Evolutionary conservation across 352 stramenopile genomes (phyloP).

Genomic region (Globisporangium nagaii): DNA sequence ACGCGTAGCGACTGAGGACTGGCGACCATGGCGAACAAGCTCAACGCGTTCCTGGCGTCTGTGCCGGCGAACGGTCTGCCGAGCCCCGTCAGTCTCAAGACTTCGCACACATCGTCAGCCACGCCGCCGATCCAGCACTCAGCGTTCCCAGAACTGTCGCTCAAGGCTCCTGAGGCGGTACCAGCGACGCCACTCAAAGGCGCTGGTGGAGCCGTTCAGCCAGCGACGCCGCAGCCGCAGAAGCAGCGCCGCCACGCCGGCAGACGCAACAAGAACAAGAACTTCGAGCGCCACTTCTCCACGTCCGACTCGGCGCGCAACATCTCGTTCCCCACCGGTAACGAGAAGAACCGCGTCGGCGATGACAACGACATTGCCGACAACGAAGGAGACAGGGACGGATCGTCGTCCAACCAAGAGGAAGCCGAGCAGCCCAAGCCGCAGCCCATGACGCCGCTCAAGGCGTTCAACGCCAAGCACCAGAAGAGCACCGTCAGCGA

Average conservation of each 20-base stretch:
- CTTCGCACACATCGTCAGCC: not conserved
- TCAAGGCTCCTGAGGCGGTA: slow-evolving; percentile 4
- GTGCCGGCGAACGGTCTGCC: slow-evolving; percentile 54
- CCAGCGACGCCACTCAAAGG: not conserved
- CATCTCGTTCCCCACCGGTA: slow-evolving; percentile 13
- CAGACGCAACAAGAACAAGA: slow-evolving; percentile 14
- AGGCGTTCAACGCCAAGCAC: slow-evolving; percentile 15
- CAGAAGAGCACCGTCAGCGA: not conserved
- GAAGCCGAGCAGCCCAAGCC: slow-evolving; percentile 11
- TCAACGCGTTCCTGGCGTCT: slow-evolving; percentile 71
- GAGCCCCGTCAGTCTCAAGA: slow-evolving; percentile 17
- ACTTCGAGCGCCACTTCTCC: slow-evolving; percentile 19
- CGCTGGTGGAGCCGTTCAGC: slow-evolving; percentile 14
- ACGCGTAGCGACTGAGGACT: not conserved
- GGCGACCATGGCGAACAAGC: slow-evolving; percentile 49
- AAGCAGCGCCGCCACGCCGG: slow-evolving; percentile 20
- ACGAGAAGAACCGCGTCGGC: slow-evolving; percentile 16
- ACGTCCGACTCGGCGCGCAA: slow-evolving; percentile 17
- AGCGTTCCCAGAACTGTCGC: slow-evolving; percentile 24
- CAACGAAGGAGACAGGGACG: slow-evolving; percentile 11
- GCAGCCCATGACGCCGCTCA: slow-evolving; percentile 1
- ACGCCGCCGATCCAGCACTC: not conserved
- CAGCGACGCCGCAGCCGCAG: slow-evolving; percentile 43
- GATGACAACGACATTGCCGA: slow-evolving; percentile 9
- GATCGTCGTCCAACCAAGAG: slow-evolving; percentile 32